Evolutionary conservation across 1,139 yeast genomes (phyloP).

Genomic region (Geotrichum phurueaensis): DNA sequence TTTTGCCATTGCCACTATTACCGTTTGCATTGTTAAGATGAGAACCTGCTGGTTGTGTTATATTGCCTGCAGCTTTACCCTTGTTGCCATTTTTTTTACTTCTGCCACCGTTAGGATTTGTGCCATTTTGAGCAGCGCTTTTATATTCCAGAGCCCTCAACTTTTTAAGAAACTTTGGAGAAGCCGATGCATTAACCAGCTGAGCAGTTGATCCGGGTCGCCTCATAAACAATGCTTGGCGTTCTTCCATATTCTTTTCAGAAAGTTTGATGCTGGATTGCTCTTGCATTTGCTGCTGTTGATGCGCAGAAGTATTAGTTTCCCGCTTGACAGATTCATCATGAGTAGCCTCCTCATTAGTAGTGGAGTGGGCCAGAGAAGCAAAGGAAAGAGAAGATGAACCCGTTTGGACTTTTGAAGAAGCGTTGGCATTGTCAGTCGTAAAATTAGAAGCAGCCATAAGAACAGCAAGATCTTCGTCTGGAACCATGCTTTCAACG

Average conservation of each 20-base stretch:
- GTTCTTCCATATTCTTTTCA: slow-evolving; percentile 7
- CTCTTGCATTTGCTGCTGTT: not conserved
- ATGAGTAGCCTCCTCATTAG: not conserved
- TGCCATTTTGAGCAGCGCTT: slow-evolving; percentile 1
- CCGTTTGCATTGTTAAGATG: not conserved
- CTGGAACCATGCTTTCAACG: slow-evolving; percentile 7
- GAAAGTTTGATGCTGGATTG: not conserved
- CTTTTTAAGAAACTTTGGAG: slow-evolving; percentile 14
- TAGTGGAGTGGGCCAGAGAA: not conserved
- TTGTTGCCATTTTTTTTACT: not conserved
- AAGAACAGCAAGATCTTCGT: not conserved
- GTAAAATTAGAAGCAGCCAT: not conserved
- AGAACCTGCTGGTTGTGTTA: not conserved
- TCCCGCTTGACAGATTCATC: not conserved
- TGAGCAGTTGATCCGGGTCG: slow-evolving; percentile 14
- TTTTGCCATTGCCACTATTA: not conserved
- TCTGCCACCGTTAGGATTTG: not conserved
- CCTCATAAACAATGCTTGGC: slow-evolving; percentile 12
- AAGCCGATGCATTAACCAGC: slow-evolving; percentile 15
- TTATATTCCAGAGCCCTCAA: slow-evolving; percentile 12
- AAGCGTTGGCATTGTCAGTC: not conserved
- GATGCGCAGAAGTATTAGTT: not conserved
- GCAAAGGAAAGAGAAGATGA: not conserved
- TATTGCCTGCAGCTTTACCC: not conserved
- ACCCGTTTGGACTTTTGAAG: not conserved